Evolutionary conservation across 1,284 basidiomycete genomes (phyloP), one percentile per base, ranked within the genome.

Genomic region (Malassezia psittaci): DNA sequence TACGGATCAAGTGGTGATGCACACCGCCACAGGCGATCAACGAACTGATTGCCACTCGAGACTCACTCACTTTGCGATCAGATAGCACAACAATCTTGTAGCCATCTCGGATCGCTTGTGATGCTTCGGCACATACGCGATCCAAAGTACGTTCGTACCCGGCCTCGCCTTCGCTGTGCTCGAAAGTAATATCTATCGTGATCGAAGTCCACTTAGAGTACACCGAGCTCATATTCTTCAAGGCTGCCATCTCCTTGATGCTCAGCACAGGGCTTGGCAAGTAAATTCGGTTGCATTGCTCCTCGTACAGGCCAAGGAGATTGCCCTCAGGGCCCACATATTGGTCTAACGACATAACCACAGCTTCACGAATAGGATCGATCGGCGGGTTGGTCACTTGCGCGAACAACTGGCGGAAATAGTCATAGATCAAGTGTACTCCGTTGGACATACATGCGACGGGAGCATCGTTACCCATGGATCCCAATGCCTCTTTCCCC

Each of bases 311-410:
- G 57, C 68, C 69, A 36, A 72, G 65, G 18, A 72, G 54, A 59
- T 72, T 72, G 46, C 69, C 69, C 61, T 72, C 68, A 15, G 69
- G 69, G 35, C 69, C 69, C 34, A 72, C 62, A 54, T 69, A 70
- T 58, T 69, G 66, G 51, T 69, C 68, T 48, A 72, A 63, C 44
- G 68, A 70, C 69, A 72, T 72, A 63, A 72, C 69, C 42, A 72
- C 60, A 9, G 68, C 54, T 60, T 72, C 69, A 47, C 69, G 68
- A 43, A 72, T 72, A 21, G 69, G 69, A 59, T 72, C 69, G 49
- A 72, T 72, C 29, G 69, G 69, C 48, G 69, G 69, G 61, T 72
- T 72, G 59, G 69, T 72, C 51, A 72, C 69, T 61, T 72, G 69
- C 48, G 69, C 69, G 40, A 72, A 72, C 43, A 72, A 66, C 64